Percentiles rank a stretch among this genome's conserved stretches.
These are phyloP conservation scores for Micractinium conductrix DNA, from an alignment of 139 green algal species.

Conservation along the genomic window DNA sequence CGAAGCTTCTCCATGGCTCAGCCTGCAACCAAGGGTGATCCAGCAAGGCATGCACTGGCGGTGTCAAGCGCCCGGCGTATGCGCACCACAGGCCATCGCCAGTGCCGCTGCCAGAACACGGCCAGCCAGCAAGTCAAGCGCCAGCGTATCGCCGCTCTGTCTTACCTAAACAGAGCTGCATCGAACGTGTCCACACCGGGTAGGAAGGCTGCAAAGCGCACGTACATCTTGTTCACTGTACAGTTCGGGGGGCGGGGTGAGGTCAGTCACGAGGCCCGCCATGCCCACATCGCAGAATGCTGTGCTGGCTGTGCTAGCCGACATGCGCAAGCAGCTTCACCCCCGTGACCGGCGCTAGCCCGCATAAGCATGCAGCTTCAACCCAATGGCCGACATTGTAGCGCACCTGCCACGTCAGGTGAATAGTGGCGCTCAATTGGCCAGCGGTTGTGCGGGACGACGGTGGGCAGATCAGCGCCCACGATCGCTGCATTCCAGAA, in stretches of 20 bases:
- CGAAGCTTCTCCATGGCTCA: constrained; percentile 31
- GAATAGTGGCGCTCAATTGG: constrained; percentile 33
- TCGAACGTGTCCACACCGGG: constrained; percentile 67
- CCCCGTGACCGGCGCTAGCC: too few relatives aligned
- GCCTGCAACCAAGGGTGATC: constrained; percentile 5
- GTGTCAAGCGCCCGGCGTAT: background rate
- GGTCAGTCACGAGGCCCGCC: too few relatives aligned
- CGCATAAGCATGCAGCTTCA: too few relatives aligned
- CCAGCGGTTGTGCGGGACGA: constrained; percentile 28
- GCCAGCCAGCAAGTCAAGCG: too few relatives aligned
- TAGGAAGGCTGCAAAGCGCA: constrained; percentile 71
- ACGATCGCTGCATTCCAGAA: background rate
- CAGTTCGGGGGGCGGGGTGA: too few relatives aligned
- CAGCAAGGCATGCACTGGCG: background rate
- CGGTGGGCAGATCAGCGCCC: background rate
- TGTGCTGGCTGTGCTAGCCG: too few relatives aligned
- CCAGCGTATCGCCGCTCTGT: too few relatives aligned
- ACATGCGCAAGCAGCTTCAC: too few relatives aligned
- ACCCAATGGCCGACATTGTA: background rate
- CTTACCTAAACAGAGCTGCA: constrained; percentile 44
- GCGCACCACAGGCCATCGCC: background rate
- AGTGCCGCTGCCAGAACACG: too few relatives aligned
- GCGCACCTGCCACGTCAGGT: constrained; percentile 4
- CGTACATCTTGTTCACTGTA: constrained; percentile 58
- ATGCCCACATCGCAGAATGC: too few relatives aligned